Conservation (phyloP, 2,329 filamentous ascomycete genomes). For the Stemphylium beticola region DNA sequence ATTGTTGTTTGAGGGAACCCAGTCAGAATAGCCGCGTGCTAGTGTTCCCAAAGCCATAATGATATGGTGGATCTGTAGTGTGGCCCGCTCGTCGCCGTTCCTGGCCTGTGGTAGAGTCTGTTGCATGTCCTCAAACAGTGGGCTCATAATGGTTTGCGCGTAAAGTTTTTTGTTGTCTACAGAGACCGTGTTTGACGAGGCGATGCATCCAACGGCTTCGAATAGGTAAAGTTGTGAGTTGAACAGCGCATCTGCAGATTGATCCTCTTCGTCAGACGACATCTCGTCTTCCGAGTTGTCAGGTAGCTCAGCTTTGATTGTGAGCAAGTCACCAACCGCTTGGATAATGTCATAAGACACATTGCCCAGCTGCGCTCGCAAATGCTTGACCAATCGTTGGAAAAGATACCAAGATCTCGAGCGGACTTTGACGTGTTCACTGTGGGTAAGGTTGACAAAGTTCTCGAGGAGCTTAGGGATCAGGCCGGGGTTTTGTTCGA, state of each 20-base stretch:
- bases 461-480: conserved; percentile 88
- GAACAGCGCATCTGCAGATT: conserved; percentile 89
- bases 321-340: conserved; percentile 84
- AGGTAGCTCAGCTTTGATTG: conserved; percentile 88
- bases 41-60: conserved; percentile 95
- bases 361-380: conserved; percentile 82
- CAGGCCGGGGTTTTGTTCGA: conserved; percentile 80
- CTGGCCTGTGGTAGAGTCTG: conserved; percentile 77
- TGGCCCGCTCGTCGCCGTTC: conserved; percentile 78
- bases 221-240: conserved; percentile 91
- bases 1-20: conserved; percentile 66
- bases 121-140: conserved; percentile 89
- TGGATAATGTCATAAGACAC: conserved; percentile 91
- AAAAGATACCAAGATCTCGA: conserved; percentile 97
- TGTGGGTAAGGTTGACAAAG: conserved; percentile 89
- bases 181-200: conserved; percentile 78
- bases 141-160: conserved; percentile 84
- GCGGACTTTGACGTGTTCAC: conserved; percentile 84
- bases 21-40: conserved; percentile 91
- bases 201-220: conserved; percentile 91
- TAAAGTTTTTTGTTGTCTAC: conserved; percentile 86
- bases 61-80: conserved; percentile 91
- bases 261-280: conserved; percentile 90
- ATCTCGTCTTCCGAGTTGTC: conserved; percentile 83
- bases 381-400: conserved; percentile 86